Evolutionary conservation across 176 grass and related monocot genomes (phyloP), one percentile per base, ranked within the genome.

Genomic region (Triticum urartu): DNA sequence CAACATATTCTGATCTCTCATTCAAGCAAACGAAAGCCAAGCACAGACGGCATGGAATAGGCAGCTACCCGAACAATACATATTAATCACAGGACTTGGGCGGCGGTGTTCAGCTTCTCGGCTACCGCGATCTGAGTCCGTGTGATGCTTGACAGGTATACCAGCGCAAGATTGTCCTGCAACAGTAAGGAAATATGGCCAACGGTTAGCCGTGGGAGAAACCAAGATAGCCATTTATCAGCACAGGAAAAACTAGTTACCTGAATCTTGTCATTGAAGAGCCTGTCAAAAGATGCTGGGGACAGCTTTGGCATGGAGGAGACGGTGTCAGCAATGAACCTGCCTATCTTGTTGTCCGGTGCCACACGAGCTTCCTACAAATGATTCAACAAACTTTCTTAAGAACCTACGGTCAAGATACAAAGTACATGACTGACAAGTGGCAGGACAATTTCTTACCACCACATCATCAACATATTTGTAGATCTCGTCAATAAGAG

Each of bases 401-500:
- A 33, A 30, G 32, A 68, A 7, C 39, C 43, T 36, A 66, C 69
- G 36, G 79, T 72, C 4, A 24, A 26, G 13, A 74, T 61, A 38
- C 48, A 36, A 9, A 72, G 1, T 60, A 78, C 5, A 75, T 63
- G 25, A 18, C 14, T 12, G 5, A 2, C 13, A 60, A 64, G 30
- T 50, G 43, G 15, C 5, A 43, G 2, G 30, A 28, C n/a, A 87
- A 33, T 68, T 39, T 72, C 80, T 59, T 90, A 99, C 97, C 73
- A 99, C 92, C 61, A 96, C 94, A 86, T 95, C 92, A 83, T 99
- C 92, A 5, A 92, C 92, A 71, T 99, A 99, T 94, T 89, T 99
- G 82, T 90, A 96, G 43, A 96, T 92, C 63, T 99, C 97, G 48
- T 99, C 91, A 78, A 96, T 94, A 83, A 99, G 92, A 86, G 64